A percentile compares a stretch with the other conserved stretches of the same genome.
Evolutionary conservation across 73 alveolate species (phyloP).

Genomic region (Tetrahymena thermophila): DNA sequence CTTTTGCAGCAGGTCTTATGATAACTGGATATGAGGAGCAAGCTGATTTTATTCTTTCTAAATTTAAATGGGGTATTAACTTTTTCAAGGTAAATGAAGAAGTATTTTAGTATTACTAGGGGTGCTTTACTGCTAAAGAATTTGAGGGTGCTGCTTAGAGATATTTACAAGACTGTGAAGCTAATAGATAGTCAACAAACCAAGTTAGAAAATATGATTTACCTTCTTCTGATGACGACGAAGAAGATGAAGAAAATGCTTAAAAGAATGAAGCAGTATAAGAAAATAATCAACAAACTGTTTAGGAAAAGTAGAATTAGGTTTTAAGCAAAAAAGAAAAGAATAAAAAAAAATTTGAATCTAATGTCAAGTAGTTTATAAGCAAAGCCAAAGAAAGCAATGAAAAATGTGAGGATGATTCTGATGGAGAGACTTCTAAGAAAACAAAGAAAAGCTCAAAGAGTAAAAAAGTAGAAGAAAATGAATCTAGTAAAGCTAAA

Average conservation of each 20-base stretch:
- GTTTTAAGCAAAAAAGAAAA: background rate
- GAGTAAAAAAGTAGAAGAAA: background rate
- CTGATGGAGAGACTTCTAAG: background rate
- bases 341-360: background rate
- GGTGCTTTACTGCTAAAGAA: constrained; percentile 18
- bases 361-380: background rate
- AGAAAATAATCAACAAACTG: background rate
- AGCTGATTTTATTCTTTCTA: constrained; percentile 77
- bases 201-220: background rate
- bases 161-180: constrained; percentile 8
- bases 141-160: constrained; percentile 19
- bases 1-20: constrained; percentile 88
- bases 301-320: background rate
- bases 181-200: background rate
- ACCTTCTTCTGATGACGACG: background rate
- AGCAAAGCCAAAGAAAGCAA: background rate
- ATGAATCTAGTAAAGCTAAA: background rate
- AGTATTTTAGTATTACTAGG: constrained; percentile 48
- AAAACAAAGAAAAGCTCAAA: background rate
- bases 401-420: background rate
- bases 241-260: background rate
- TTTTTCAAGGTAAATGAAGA: constrained; percentile 85
- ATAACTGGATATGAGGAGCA: constrained; percentile 80
- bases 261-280: background rate
- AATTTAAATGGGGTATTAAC: constrained; percentile 92